Conservation (phyloP, 2,329 filamentous ascomycete species). For the Paraconiothyrium brasiliense region DNA sequence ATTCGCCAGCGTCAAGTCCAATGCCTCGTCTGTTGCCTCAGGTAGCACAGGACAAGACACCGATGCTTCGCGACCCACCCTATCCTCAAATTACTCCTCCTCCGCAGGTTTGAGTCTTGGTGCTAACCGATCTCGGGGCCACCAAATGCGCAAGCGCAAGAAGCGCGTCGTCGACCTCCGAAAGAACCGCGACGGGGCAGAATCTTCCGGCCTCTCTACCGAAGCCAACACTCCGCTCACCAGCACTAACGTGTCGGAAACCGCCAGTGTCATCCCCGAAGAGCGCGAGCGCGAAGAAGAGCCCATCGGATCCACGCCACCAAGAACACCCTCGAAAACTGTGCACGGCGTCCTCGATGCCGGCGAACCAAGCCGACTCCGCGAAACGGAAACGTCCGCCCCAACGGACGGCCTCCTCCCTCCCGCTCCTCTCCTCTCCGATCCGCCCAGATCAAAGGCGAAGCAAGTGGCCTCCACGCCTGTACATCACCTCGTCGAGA, state of each 20-base stretch:
- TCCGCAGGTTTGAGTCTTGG: constrained; percentile 70
- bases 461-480: constrained; percentile 31
- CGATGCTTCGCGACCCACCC: constrained; percentile 71
- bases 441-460: constrained; percentile 31
- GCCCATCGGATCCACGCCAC: constrained; percentile 44
- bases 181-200: constrained; percentile 63
- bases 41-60: constrained; percentile 59
- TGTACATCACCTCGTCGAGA: constrained; percentile 13
- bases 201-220: constrained; percentile 61
- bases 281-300: constrained; percentile 44
- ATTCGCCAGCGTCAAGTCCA: constrained; percentile 59
- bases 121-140: constrained; percentile 66
- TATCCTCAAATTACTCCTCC: constrained; percentile 69
- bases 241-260: constrained; percentile 68
- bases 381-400: constrained; percentile 23
- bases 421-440: constrained; percentile 38
- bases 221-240: constrained; percentile 59
- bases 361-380: constrained; percentile 35
- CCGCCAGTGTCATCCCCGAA: constrained; percentile 53
- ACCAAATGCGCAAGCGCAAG: constrained; percentile 79
- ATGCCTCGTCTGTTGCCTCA: constrained; percentile 45
- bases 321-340: constrained; percentile 37
- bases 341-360: constrained; percentile 36
- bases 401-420: constrained; percentile 35
- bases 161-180: constrained; percentile 83